These are phyloP conservation scores for Ziziphus jujuba DNA, from an alignment of 306 rosid species.

Conservation along the genomic window DNA sequence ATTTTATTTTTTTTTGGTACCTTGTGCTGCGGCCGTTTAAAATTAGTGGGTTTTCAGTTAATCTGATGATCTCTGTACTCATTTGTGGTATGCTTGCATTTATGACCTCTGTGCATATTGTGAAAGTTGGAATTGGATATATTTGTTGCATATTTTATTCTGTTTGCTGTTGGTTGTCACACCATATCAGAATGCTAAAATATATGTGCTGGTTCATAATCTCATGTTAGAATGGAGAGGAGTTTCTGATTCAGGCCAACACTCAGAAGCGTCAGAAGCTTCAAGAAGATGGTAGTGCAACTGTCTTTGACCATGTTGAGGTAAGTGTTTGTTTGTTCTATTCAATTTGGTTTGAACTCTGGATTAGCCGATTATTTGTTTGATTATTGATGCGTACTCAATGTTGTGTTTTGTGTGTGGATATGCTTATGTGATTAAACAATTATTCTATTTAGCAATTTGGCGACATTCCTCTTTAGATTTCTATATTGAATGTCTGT, in stretches of 20 bases:
- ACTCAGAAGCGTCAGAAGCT: slow-evolving; percentile 75
- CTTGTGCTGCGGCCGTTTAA: slow-evolving; percentile 2
- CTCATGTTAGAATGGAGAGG: slow-evolving; percentile 50
- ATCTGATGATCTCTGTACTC: slow-evolving; percentile 4
- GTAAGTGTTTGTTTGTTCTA: slow-evolving; percentile 43
- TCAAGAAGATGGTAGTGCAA: slow-evolving; percentile 48
- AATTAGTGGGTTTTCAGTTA: background rate
- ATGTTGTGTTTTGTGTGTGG: background rate
- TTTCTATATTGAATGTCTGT: background rate
- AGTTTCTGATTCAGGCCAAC: slow-evolving; percentile 90
- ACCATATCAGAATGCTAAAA: background rate
- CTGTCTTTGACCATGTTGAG: slow-evolving; percentile 62
- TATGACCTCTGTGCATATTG: background rate
- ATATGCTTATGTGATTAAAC: background rate
- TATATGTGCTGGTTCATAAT: slow-evolving; percentile 1
- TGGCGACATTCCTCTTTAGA: background rate
- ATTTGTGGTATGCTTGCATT: background rate
- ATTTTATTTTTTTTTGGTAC: background rate
- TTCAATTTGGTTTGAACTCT: slow-evolving; percentile 11
- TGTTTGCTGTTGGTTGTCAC: background rate
- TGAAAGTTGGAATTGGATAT: too few relatives aligned
- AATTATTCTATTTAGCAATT: background rate
- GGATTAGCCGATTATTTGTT: slow-evolving; percentile 11
- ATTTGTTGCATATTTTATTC: background rate
- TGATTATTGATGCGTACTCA: background rate